phyloP scores from a whole-genome alignment of 164 flowering plant species.

The Houttuynia cordata region DNA sequence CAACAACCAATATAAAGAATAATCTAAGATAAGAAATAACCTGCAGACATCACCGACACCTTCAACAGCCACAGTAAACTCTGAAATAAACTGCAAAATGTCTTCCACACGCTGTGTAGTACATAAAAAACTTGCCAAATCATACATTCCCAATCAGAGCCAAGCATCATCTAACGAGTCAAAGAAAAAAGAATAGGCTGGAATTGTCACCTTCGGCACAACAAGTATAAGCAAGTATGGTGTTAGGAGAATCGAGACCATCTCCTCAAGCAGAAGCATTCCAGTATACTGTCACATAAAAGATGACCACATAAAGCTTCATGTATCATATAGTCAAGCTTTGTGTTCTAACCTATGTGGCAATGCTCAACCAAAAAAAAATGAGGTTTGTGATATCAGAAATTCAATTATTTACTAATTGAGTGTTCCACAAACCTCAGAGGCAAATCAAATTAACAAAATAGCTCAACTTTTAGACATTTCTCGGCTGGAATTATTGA shows the following conservation, averaged over 20 bases:
- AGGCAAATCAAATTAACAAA: too few relatives aligned
- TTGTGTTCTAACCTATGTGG: not conserved
- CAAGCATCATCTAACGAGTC: not conserved
- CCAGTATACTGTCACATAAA: conserved; percentile 68
- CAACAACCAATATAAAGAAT: not conserved
- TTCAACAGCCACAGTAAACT: conserved; percentile 74
- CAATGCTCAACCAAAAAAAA: too few relatives aligned
- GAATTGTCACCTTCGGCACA: conserved; percentile 63
- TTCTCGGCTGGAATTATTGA: too few relatives aligned
- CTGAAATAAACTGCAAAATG: conserved; percentile 79
- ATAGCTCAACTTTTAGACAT: too few relatives aligned
- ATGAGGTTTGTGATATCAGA: not conserved
- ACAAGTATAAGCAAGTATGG: conserved; percentile 76
- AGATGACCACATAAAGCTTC: not conserved
- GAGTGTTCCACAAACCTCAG: not conserved
- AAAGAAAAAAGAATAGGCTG: not conserved
- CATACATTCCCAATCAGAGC: not conserved
- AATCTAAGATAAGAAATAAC: conserved; percentile 14
- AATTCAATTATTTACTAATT: not conserved
- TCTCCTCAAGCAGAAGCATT: conserved; percentile 95
- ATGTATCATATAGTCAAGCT: too few relatives aligned
- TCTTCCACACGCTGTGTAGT: conserved; percentile 83
- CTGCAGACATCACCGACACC: conserved; percentile 99
- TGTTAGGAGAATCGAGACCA: conserved; percentile 91
- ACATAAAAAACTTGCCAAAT: not conserved